Base-by-base conservation (phyloP, 129 eudicot species). In the Tagetes patula region DNA sequence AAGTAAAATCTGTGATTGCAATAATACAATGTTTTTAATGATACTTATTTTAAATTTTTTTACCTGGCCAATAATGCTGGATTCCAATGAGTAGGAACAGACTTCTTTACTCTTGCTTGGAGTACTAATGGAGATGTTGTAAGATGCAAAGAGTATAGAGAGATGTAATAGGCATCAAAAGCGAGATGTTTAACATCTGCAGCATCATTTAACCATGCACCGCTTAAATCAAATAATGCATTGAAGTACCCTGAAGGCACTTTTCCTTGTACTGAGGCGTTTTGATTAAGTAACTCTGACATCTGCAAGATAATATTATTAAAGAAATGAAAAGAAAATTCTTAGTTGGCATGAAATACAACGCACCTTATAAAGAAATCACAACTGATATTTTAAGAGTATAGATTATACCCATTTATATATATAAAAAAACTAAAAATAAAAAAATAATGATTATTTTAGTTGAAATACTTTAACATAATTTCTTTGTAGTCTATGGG, bases 251-350 rank as follows among this genome's bases (percentile, higher is more conserved):
- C 98, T 49, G 98, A 93, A 82, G 98, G 98, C 41, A 93, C 91
- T 82, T 93, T 93, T 60, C 98, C 98, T 64, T 87, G 98, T 50
- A 89, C 83, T 1, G 96, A 87, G 49, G 95, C 89, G 77, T 77
- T 93, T 77, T 93, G 98, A 82, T 93, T 93, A n/a, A 93, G 82
- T 64, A 93, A 84, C 80, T 89, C 96, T 67, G 98, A 93, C 96
- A 93, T 93, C 96, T 93, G 91, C 83, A 82, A 76, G 3, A 76
- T 36, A 66, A 52, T 80, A 52, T 31, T 53, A 70, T 53, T 0
- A 7, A 63, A 60, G 68, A 1, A 40, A 58, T n/a, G 39, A 36
- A 40, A 48, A 62, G 8, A 49, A 33, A 36, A 32, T 1, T 10
- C 4, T 6, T 42, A 59, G 75, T 65, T 75, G 2, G 73, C 33